Evolutionary conservation across 2,329 filamentous ascomycete genomes (phyloP).

Genomic region (Aspergillus tubingensis): DNA sequence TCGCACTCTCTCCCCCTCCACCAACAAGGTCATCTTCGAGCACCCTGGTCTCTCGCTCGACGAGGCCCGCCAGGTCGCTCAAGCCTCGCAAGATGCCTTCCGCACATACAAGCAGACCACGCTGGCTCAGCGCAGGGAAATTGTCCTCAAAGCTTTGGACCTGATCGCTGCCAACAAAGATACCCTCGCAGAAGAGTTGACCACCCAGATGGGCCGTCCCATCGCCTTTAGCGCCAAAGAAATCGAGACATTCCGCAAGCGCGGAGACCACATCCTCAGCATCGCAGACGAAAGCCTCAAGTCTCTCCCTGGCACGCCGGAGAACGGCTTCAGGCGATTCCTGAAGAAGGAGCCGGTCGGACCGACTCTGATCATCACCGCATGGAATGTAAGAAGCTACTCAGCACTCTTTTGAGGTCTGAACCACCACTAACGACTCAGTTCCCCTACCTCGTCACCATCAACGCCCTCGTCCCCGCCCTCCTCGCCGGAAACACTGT

Average conservation of each 20-base stretch:
- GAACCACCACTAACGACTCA: constrained; percentile 37
- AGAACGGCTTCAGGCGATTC: constrained; percentile 84
- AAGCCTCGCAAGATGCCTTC: constrained; percentile 33
- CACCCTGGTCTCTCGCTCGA: constrained; percentile 63
- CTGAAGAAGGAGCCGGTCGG: constrained; percentile 85
- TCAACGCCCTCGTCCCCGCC: constrained; percentile 88
- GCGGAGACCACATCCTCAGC: constrained; percentile 80
- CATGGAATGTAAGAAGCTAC: constrained; percentile 76
- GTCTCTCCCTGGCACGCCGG: constrained; percentile 76
- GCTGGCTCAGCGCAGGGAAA: constrained; percentile 72
- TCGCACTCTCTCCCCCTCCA: constrained; percentile 79
- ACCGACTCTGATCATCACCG: constrained; percentile 80
- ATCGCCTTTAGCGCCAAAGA: constrained; percentile 82
- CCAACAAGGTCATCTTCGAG: constrained; percentile 78
- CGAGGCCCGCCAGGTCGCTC: constrained; percentile 26
- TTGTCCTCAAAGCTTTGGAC: constrained; percentile 75
- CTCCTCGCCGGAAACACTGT: constrained; percentile 83
- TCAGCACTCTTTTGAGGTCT: constrained; percentile 6
- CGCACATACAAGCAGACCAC: constrained; percentile 67
- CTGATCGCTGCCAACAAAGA: constrained; percentile 69
- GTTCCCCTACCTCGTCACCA: constrained; percentile 89
- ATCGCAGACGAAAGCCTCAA: constrained; percentile 75
- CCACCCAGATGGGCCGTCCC: constrained; percentile 87
- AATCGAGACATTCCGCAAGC: constrained; percentile 76
- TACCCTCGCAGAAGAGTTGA: constrained; percentile 77